Evolutionary conservation across 257 asterid genomes (phyloP).

Genomic region (Dorcoceras hygrometricum): DNA sequence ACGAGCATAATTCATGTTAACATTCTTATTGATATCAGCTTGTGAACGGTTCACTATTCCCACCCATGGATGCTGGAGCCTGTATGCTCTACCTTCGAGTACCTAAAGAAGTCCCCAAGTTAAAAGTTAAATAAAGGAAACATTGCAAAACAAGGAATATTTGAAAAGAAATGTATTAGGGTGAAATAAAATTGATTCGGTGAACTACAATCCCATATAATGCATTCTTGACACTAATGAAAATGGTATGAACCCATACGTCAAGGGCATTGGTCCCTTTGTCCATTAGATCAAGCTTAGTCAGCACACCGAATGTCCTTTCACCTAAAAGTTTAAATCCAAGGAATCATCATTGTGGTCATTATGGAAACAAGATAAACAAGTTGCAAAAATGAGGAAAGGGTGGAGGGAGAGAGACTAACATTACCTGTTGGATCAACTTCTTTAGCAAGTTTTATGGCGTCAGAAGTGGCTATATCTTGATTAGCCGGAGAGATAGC

Average conservation of each 20-base stretch:
- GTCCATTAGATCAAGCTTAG: constrained; percentile 98
- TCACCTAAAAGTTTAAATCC: constrained; percentile 52
- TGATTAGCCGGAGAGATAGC: constrained; percentile 99
- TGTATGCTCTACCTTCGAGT: constrained; percentile 90
- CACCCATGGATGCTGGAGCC: constrained; percentile 96
- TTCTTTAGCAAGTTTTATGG: constrained; percentile 95
- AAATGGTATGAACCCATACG: constrained; percentile 44
- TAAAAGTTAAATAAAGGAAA: constrained; percentile 18
- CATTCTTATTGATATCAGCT: constrained; percentile 93
- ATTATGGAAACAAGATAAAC: constrained; percentile 7
- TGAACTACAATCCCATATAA: not conserved
- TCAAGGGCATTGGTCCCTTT: constrained; percentile 92
- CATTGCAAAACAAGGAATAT: not conserved
- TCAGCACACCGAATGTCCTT: constrained; percentile 90
- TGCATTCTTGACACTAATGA: constrained; percentile 17
- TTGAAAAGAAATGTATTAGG: constrained; percentile 18
- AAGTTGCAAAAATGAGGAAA: not conserved
- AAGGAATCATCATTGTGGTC: constrained; percentile 7
- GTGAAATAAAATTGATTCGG: constrained; percentile 18
- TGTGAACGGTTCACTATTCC: constrained; percentile 97
- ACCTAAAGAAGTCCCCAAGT: constrained; percentile 47
- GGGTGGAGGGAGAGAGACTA: not conserved
- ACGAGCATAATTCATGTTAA: constrained; percentile 82
- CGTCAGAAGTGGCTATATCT: constrained; percentile 98
- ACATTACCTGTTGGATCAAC: constrained; percentile 87